Conservation (phyloP, 768 basidiomycete genomes). For the Candolleomyces efflorescens region DNA sequence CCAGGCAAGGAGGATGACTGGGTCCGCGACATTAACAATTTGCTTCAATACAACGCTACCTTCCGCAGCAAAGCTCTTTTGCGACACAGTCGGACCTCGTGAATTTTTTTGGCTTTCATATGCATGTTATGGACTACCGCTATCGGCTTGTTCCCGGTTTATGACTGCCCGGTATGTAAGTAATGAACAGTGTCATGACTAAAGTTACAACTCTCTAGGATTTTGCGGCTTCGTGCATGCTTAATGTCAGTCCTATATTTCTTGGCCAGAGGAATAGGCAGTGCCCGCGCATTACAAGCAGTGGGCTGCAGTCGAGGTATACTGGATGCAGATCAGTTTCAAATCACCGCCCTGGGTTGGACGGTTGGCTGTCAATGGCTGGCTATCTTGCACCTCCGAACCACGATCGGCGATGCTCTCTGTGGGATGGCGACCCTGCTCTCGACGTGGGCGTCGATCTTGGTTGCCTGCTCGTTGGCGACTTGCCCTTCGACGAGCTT, state of each 20-base stretch:
- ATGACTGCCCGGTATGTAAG: not conserved
- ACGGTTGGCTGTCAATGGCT: no score
- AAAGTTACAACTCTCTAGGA: not conserved
- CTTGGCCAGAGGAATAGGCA: not conserved
- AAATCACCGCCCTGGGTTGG: not conserved
- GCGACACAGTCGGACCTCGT: constrained; percentile 64
- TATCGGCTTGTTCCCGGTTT: not conserved
- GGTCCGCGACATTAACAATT: constrained; percentile 95
- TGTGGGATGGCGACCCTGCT: constrained; percentile 10
- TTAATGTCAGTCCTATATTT: not conserved
- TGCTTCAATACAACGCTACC: constrained; percentile 92
- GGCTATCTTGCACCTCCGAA: constrained; percentile 2
- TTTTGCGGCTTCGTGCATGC: not conserved
- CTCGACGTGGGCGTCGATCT: constrained; percentile 22
- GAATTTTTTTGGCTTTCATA: not conserved
- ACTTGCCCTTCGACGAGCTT: constrained; percentile 11
- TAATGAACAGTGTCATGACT: not conserved
- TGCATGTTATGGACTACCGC: no score
- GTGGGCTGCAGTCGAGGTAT: not conserved
- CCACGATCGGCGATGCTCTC: constrained; percentile 1
- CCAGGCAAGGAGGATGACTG: constrained; percentile 89
- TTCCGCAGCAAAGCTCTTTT: constrained; percentile 88
- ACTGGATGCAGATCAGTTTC: not conserved
- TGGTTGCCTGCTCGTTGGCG: constrained; percentile 11
- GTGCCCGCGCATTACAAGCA: no score